A percentile compares a stretch with the other conserved stretches of the same genome.
These are phyloP conservation scores for Myotisia sp. DNA, from an alignment of 2,329 filamentous ascomycete genomes.

Conservation along the genomic window DNA sequence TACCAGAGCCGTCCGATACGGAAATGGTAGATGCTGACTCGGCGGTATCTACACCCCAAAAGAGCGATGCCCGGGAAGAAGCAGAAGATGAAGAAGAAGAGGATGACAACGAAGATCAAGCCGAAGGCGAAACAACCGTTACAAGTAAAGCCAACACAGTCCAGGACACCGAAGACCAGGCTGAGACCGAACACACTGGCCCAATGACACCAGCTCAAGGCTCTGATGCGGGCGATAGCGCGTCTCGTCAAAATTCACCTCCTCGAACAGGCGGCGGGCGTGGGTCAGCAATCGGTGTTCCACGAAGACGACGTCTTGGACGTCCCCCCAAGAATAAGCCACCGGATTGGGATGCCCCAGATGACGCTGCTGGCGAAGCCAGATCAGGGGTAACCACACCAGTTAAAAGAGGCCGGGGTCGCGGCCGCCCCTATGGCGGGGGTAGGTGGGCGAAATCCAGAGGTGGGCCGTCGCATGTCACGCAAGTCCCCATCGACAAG, in stretches of 20 bases:
- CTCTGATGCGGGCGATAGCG: slow-evolving; percentile 26
- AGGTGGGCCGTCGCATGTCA: slow-evolving; percentile 59
- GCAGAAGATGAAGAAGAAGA: slow-evolving; percentile 9
- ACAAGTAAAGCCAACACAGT: slow-evolving; percentile 15
- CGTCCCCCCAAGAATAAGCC: slow-evolving; percentile 74
- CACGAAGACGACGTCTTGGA: slow-evolving; percentile 60
- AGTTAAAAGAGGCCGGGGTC: slow-evolving; percentile 43
- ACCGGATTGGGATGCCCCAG: slow-evolving; percentile 56
- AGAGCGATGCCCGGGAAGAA: slow-evolving; percentile 20
- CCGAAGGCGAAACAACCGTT: slow-evolving; percentile 17
- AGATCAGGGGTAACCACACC: slow-evolving; percentile 38
- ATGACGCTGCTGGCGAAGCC: slow-evolving; percentile 36
- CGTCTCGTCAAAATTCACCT: slow-evolving; percentile 38
- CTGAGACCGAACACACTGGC: slow-evolving; percentile 33
- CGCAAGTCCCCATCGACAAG: slow-evolving; percentile 76
- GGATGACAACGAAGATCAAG: slow-evolving; percentile 11
- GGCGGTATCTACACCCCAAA: slow-evolving; percentile 20
- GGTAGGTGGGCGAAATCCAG: slow-evolving; percentile 61
- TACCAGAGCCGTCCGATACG: slow-evolving; percentile 33
- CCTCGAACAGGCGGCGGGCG: slow-evolving; percentile 25
- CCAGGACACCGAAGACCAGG: slow-evolving; percentile 18
- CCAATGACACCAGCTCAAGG: slow-evolving; percentile 24
- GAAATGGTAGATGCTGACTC: slow-evolving; percentile 29
- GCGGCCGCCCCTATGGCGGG: slow-evolving; percentile 42
- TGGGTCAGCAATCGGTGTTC: slow-evolving; percentile 12